phyloP scores from a whole-genome alignment of 345 rosid genomes.

The Hypericum perforatum region DNA sequence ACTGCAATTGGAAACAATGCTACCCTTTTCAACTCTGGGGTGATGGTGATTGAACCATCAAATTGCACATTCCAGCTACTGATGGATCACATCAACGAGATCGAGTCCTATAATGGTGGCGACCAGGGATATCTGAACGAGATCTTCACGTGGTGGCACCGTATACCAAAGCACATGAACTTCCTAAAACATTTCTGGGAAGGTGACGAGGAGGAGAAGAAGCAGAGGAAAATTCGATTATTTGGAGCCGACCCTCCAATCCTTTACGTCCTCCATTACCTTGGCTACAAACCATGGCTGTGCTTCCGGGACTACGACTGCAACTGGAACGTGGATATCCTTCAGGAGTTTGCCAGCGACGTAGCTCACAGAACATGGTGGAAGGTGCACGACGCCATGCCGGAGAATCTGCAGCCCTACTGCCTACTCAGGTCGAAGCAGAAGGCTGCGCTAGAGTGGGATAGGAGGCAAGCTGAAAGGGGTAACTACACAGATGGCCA shows the following conservation, averaged over 20 bases:
- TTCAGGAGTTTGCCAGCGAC: constrained; percentile 72
- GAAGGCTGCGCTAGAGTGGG: constrained; percentile 87
- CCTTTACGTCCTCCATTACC: constrained; percentile 77
- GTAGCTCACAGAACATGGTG: constrained; percentile 78
- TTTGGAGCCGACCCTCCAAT: constrained; percentile 77
- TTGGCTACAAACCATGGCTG: constrained; percentile 79
- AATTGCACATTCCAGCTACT: constrained; percentile 70
- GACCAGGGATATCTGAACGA: constrained; percentile 88
- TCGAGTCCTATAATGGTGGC: constrained; percentile 85
- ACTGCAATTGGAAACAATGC: constrained; percentile 69
- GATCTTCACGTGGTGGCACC: constrained; percentile 97
- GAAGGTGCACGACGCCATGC: constrained; percentile 85
- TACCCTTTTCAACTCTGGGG: constrained; percentile 74
- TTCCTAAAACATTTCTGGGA: constrained; percentile 95
- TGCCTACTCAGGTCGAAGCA: constrained; percentile 67
- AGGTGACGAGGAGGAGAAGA: constrained; percentile 72
- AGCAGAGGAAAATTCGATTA: constrained; percentile 48
- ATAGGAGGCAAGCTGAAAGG: constrained; percentile 74
- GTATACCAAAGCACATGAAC: constrained; percentile 85
- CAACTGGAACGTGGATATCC: constrained; percentile 81
- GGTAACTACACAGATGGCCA: constrained; percentile 68
- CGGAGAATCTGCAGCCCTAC: constrained; percentile 52
- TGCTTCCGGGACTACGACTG: constrained; percentile 91
- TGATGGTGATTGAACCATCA: constrained; percentile 82
- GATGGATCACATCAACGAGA: constrained; percentile 75